phyloP scores from a whole-genome alignment of 2,329 filamentous ascomycete species.

The Fusarium cyanostomum region DNA sequence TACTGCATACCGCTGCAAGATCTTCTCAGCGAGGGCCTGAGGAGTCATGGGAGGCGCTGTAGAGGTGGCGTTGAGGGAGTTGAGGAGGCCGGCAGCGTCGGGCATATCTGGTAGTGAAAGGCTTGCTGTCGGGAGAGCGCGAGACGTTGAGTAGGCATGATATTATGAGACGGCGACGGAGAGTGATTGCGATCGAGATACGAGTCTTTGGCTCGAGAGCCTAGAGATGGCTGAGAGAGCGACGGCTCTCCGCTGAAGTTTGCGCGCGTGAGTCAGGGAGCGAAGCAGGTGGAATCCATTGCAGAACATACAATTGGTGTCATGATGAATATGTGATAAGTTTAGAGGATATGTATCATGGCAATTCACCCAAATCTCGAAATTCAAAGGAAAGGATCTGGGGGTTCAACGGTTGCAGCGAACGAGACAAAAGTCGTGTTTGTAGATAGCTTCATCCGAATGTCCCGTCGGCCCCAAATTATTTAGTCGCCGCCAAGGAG shows the following conservation, averaged over 20 bases:
- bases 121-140: constrained; percentile 22
- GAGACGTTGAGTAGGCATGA: constrained; percentile 19
- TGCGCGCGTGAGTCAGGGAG: background rate
- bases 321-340: background rate
- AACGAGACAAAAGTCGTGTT: background rate
- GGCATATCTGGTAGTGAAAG: constrained; percentile 69
- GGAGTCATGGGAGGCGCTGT: constrained; percentile 48
- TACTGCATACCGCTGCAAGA: constrained; percentile 82
- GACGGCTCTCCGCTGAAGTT: constrained; percentile 21
- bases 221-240: constrained; percentile 23
- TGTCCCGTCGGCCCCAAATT: background rate
- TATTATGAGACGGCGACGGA: constrained; percentile 13
- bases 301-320: background rate
- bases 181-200: constrained; percentile 22
- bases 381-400: too few relatives aligned
- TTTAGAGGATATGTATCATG: background rate
- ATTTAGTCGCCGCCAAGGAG: background rate
- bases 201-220: constrained; percentile 7
- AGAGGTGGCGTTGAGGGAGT: constrained; percentile 54
- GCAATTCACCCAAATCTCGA: too few relatives aligned
- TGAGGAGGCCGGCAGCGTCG: constrained; percentile 62
- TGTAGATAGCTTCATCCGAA: constrained; percentile 8
- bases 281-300: background rate
- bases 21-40: constrained; percentile 93
- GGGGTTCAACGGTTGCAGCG: too few relatives aligned